phyloP scores from a whole-genome alignment of 352 stramenopile genomes.

The Pythium brachiatum region DNA sequence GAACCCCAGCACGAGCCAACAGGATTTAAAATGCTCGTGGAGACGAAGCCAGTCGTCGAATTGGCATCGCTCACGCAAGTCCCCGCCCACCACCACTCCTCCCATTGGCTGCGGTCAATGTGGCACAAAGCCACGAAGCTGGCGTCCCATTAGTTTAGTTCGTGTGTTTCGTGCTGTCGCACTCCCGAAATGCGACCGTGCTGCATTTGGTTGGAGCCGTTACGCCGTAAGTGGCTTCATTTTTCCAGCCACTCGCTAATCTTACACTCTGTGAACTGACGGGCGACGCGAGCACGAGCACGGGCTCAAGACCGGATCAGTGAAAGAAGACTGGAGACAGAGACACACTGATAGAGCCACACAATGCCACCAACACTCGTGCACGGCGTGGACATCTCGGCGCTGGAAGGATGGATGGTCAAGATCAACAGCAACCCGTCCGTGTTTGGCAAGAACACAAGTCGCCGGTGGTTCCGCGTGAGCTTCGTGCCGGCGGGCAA shows the following conservation, averaged over 20 bases:
- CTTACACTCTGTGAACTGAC: not conserved
- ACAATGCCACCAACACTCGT: slow-evolving; percentile 33
- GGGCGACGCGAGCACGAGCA: too few relatives aligned
- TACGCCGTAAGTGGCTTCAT: not conserved
- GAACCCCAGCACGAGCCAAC: not conserved
- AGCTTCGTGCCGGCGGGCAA: slow-evolving; percentile 43
- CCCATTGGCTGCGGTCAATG: slow-evolving; percentile 9
- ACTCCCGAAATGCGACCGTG: too few relatives aligned
- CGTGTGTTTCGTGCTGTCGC: too few relatives aligned
- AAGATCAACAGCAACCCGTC: slow-evolving; percentile 86
- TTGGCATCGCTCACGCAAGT: not conserved
- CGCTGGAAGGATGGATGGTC: slow-evolving; percentile 82
- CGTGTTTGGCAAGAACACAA: slow-evolving; percentile 75
- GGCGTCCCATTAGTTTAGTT: not conserved
- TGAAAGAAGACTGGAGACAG: not conserved
- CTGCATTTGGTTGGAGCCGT: not conserved
- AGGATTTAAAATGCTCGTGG: not conserved
- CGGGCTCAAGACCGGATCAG: not conserved
- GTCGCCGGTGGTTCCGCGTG: slow-evolving; percentile 77
- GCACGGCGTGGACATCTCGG: slow-evolving; percentile 79
- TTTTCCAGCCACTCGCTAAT: not conserved
- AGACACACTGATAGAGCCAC: not conserved
- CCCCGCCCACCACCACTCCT: slow-evolving; percentile 1
- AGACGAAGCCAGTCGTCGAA: not conserved
- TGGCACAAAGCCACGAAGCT: slow-evolving; percentile 10